Conservation (phyloP, 345 rosid species). For the Citrus mangshanensis region DNA sequence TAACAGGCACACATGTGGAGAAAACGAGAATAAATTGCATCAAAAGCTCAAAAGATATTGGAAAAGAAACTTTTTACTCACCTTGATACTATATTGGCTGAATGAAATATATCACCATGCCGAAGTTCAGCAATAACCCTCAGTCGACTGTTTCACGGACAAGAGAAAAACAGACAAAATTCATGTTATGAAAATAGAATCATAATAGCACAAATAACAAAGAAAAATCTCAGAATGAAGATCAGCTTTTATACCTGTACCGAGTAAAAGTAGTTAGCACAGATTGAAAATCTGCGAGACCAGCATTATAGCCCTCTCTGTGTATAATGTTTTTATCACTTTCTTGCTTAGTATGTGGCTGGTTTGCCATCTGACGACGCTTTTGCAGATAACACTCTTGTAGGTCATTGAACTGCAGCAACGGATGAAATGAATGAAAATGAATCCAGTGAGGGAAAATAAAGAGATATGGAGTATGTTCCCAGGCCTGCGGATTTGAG, state of each 20-base stretch:
- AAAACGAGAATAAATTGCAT: neutral
- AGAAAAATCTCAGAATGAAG: neutral
- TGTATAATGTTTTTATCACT: constrained; percentile 57
- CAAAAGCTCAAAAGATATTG: neutral
- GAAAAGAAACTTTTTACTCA: constrained; percentile 20
- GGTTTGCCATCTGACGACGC: constrained; percentile 72
- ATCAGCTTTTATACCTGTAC: constrained; percentile 59
- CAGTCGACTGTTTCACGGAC: constrained; percentile 59
- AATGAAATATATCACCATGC: constrained; percentile 94
- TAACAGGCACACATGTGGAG: neutral
- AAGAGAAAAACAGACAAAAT: constrained; percentile 12
- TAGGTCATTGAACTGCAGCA: constrained; percentile 75
- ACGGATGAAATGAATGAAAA: constrained; percentile 4
- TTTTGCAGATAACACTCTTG: constrained; percentile 97
- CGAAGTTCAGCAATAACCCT: constrained; percentile 94
- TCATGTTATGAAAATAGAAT: constrained; percentile 3
- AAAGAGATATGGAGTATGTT: neutral
- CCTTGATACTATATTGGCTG: constrained; percentile 99
- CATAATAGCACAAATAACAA: neutral
- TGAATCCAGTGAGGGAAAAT: neutral
- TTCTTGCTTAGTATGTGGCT: constrained; percentile 53
- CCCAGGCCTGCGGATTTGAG: neutral
- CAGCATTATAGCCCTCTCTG: constrained; percentile 77
- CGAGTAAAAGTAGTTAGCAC: constrained; percentile 79
- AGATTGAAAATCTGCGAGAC: constrained; percentile 91